These are phyloP conservation scores for Fusarium tanahbumbuense DNA, from an alignment of 2,329 filamentous ascomycete genomes.

Conservation along the genomic window DNA sequence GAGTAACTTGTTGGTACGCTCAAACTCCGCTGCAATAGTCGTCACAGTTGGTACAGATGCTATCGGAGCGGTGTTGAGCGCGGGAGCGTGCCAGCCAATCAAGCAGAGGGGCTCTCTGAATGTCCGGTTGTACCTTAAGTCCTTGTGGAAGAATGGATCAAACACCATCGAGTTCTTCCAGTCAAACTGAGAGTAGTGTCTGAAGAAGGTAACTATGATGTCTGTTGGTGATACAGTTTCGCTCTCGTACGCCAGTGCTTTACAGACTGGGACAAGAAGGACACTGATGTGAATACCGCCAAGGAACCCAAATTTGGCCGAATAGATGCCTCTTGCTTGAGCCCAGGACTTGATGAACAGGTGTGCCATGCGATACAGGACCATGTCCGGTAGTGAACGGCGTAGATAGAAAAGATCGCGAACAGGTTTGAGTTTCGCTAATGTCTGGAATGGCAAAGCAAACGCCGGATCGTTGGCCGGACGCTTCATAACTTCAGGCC, in stretches of 20 bases:
- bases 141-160: constrained; percentile 69
- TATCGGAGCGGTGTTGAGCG: constrained; percentile 68
- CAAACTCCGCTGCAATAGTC: constrained; percentile 64
- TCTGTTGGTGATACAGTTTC: constrained; percentile 59
- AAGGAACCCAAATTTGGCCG: constrained; percentile 72
- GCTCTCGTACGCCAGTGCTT: constrained; percentile 58
- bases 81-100: constrained; percentile 70
- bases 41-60: constrained; percentile 65
- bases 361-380: constrained; percentile 68
- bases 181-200: constrained; percentile 70
- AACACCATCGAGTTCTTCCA: constrained; percentile 67
- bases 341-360: constrained; percentile 73
- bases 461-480: constrained; percentile 66
- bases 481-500: constrained; percentile 60
- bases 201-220: constrained; percentile 70
- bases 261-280: constrained; percentile 70
- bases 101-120: constrained; percentile 71
- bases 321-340: constrained; percentile 70
- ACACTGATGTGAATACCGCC: constrained; percentile 73
- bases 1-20: constrained; percentile 58
- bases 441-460: constrained; percentile 64
- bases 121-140: constrained; percentile 64
- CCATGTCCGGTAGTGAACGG: constrained; percentile 68
- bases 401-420: constrained; percentile 72
- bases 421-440: constrained; percentile 72